Conservation (phyloP, 345 rosid species). For the Aurinia saxatilis region DNA sequence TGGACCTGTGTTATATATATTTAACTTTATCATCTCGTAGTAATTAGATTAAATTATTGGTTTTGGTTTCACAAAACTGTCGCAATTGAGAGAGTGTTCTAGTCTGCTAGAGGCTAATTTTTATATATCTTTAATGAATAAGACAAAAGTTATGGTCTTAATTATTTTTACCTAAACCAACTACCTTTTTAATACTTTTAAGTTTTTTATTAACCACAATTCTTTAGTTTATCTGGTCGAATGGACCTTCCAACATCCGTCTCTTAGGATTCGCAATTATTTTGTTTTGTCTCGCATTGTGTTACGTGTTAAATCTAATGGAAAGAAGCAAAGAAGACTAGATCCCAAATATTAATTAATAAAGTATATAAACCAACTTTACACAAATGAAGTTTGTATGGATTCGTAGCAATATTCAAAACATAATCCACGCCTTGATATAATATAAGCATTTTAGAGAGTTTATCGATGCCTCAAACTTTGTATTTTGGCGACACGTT, state of each 20-base stretch:
- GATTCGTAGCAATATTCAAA: not conserved
- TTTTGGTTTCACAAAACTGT: not conserved
- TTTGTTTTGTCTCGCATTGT: constrained; percentile 27
- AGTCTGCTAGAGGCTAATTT: not conserved
- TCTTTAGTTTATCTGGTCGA: constrained; percentile 12
- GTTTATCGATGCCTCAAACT: constrained; percentile 23
- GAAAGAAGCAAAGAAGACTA: constrained; percentile 5
- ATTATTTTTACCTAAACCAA: constrained; percentile 13
- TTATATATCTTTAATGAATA: constrained; percentile 6
- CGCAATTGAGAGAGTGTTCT: not conserved
- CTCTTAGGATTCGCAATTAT: constrained; percentile 26
- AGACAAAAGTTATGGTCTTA: constrained; percentile 8
- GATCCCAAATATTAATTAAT: not conserved
- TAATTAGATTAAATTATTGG: not conserved
- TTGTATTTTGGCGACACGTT: constrained; percentile 6
- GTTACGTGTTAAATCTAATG: constrained; percentile 20
- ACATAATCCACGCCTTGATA: constrained; percentile 14
- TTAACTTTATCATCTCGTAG: not conserved
- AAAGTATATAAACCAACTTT: too few relatives aligned
- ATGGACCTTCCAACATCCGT: constrained; percentile 29
- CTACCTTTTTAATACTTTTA: not conserved
- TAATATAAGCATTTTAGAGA: constrained; percentile 9
- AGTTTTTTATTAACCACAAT: not conserved
- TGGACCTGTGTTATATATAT: not conserved
- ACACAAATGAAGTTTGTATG: not conserved